Conservation (phyloP, 2,329 filamentous ascomycete genomes). For the Bipolaris oryzae region DNA sequence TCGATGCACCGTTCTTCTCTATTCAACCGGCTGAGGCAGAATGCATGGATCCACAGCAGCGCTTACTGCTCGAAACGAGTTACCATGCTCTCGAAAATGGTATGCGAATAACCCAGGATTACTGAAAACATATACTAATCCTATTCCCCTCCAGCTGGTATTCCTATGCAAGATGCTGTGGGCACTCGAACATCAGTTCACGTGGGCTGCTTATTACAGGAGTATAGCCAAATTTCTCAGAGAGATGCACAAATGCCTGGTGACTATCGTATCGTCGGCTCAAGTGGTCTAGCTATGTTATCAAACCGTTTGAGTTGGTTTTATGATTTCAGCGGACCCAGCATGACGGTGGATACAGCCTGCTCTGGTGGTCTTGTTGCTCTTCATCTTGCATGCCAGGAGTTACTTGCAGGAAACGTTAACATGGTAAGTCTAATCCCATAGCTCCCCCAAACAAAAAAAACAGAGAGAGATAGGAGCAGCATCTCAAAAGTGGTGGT, state of each 20-base stretch:
- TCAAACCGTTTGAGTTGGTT: conserved; percentile 32
- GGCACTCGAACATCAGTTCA: conserved; percentile 29
- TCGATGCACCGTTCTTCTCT: conserved; percentile 34
- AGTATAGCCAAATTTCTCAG: conserved; percentile 19
- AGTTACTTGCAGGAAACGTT: conserved; percentile 16
- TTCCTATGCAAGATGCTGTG: conserved; percentile 17
- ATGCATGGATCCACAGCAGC: conserved; percentile 36
- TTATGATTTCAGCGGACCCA: conserved; percentile 34
- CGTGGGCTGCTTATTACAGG: conserved; percentile 20
- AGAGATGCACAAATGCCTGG: conserved; percentile 18
- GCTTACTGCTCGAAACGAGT: conserved; percentile 32
- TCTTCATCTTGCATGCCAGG: conserved; percentile 29
- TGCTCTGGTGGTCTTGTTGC: conserved; percentile 34
- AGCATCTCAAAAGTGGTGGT: too few relatives aligned
- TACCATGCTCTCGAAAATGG: conserved; percentile 41
- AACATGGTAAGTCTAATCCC: conserved; percentile 13
- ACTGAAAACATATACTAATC: background rate
- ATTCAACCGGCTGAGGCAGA: conserved; percentile 27
- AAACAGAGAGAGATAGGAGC: too few relatives aligned
- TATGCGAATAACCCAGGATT: background rate
- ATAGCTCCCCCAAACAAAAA: too few relatives aligned
- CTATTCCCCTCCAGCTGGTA: conserved; percentile 15
- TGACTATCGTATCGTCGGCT: conserved; percentile 15
- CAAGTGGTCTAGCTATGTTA: conserved; percentile 17
- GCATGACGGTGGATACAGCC: conserved; percentile 36